phyloP scores from a whole-genome alignment of 768 basidiomycete genomes.

The Nidularia pulvinata region DNA sequence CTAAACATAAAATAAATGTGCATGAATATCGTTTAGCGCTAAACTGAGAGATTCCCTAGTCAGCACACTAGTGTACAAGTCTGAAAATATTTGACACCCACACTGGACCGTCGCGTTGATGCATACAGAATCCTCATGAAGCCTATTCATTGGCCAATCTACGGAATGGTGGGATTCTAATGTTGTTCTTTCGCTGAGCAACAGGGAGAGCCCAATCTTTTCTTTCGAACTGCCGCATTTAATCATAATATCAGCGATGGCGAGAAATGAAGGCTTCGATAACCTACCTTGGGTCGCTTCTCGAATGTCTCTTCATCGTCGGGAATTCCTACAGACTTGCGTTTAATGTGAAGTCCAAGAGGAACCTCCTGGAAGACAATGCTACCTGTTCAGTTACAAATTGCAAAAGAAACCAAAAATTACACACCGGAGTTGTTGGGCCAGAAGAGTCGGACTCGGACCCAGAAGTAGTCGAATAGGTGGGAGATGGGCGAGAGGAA shows the following conservation, averaged over 20 bases:
- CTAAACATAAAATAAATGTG: not conserved
- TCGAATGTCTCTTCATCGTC: conserved; percentile 15
- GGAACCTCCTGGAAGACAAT: not conserved
- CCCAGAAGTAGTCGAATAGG: not conserved
- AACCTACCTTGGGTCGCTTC: conserved; percentile 37
- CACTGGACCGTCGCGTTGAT: too few relatives aligned
- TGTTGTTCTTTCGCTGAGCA: not conserved
- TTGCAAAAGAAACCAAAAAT: conserved; percentile 16
- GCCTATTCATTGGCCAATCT: not conserved
- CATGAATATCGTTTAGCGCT: not conserved
- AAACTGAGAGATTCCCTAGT: not conserved
- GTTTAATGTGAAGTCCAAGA: conserved; percentile 25
- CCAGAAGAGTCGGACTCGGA: conserved; percentile 7
- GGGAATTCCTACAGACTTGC: conserved; percentile 27
- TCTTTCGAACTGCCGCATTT: conserved; percentile 9
- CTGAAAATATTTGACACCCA: not conserved
- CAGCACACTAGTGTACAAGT: not conserved
- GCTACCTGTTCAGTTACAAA: conserved; percentile 24
- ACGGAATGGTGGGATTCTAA: not conserved
- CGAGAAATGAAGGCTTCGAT: not conserved
- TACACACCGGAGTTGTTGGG: conserved; percentile 10
- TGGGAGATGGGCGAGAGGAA: not conserved
- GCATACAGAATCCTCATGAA: too few relatives aligned
- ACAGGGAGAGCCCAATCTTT: conserved; percentile 7
- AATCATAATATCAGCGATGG: not conserved